phyloP scores from a whole-genome alignment of 176 grass and related monocot species.

The Aegilops umbellulata region DNA sequence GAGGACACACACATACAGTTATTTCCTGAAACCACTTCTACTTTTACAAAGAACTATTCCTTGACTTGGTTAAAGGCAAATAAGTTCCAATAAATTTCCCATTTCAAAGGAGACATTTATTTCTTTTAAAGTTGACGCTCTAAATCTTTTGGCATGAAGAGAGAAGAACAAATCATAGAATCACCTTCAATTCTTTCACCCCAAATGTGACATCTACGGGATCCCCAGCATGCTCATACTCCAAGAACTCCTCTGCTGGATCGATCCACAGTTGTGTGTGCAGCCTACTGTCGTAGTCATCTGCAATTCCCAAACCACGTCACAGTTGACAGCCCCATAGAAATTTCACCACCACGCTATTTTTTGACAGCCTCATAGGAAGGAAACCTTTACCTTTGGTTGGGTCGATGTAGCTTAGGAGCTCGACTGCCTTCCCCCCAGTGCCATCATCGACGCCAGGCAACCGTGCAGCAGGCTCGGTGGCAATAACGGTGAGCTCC shows the following conservation, averaged over 20 bases:
- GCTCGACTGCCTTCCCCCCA: slow-evolving; percentile 83
- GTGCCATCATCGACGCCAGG: slow-evolving; percentile 30
- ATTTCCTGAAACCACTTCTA: neutral
- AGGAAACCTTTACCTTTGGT: slow-evolving; percentile 75
- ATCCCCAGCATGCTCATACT: slow-evolving; percentile 75
- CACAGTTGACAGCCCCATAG: slow-evolving; percentile 13
- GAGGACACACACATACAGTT: neutral
- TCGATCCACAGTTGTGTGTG: slow-evolving; percentile 99
- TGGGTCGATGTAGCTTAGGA: slow-evolving; percentile 89
- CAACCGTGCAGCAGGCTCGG: slow-evolving; percentile 43
- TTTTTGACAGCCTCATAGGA: neutral
- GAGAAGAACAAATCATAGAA: neutral
- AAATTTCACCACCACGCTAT: neutral
- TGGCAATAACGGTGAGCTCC: slow-evolving; percentile 86
- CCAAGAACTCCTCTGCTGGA: slow-evolving; percentile 78
- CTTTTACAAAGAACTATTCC: slow-evolving; percentile 1
- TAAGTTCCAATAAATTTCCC: neutral
- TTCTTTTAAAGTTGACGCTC: neutral
- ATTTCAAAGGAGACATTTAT: neutral
- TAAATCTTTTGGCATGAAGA: neutral
- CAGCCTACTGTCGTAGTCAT: slow-evolving; percentile 73
- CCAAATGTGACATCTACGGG: slow-evolving; percentile 88
- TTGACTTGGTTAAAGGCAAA: neutral
- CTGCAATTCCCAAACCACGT: slow-evolving; percentile 37
- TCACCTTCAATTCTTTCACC: slow-evolving; percentile 89